phyloP scores from a whole-genome alignment of 2,329 filamentous ascomycete species.

The Aureobasidium sp. region DNA sequence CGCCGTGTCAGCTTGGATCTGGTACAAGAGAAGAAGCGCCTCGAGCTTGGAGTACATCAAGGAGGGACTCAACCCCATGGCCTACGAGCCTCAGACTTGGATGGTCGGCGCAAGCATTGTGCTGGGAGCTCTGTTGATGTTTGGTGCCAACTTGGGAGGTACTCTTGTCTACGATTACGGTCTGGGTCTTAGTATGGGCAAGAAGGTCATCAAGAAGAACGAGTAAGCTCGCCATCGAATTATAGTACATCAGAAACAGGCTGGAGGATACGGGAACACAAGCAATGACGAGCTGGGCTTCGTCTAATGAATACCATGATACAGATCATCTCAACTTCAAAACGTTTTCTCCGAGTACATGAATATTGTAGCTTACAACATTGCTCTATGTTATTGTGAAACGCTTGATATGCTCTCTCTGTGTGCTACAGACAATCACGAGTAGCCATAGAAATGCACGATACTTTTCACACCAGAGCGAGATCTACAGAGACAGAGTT shows the following conservation, averaged over 20 bases:
- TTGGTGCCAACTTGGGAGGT: conserved; percentile 37
- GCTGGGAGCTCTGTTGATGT: conserved; percentile 29
- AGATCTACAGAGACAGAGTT: too few species aligned
- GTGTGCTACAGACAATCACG: too few species aligned
- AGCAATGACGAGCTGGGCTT: background rate
- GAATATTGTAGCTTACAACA: background rate
- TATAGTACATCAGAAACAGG: background rate
- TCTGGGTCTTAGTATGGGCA: conserved; percentile 32
- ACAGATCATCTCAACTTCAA: background rate
- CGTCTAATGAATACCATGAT: conserved; percentile 9
- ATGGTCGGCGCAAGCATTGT: conserved; percentile 32
- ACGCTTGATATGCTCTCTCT: too few species aligned
- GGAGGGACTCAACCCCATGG: conserved; percentile 20
- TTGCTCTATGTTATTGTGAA: background rate
- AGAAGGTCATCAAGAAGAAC: conserved; percentile 23
- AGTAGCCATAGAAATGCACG: too few species aligned
- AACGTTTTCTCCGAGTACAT: background rate
- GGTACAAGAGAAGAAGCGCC: conserved; percentile 32
- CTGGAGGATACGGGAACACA: background rate
- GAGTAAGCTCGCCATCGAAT: background rate
- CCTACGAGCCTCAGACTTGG: conserved; percentile 28
- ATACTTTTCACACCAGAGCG: too few species aligned
- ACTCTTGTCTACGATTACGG: conserved; percentile 38
- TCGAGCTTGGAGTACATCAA: conserved; percentile 21
- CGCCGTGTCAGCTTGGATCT: conserved; percentile 33